phyloP scores from a whole-genome alignment of 306 rosid genomes.

The Fagus crenata region DNA sequence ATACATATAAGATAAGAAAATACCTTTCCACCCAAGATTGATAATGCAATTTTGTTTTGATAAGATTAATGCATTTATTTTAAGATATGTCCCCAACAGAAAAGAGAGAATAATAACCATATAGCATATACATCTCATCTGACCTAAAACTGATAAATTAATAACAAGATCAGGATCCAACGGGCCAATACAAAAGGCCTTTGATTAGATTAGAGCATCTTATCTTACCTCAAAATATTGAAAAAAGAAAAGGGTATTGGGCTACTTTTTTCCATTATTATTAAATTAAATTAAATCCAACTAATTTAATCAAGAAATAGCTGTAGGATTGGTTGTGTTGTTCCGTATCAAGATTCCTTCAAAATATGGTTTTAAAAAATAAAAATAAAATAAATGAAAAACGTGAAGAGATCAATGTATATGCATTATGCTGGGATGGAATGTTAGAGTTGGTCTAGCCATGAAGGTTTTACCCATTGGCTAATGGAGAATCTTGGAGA shows the following conservation, averaged over 20 bases:
- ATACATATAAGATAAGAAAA: background rate
- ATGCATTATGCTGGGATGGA: too few relatives aligned
- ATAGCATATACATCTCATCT: background rate
- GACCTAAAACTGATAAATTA: background rate
- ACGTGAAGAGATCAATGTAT: background rate
- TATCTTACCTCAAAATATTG: background rate
- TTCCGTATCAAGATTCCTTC: slow-evolving; percentile 15
- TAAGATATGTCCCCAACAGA: background rate
- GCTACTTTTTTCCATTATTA: background rate
- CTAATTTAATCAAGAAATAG: slow-evolving; percentile 4
- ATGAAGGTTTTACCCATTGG: too few relatives aligned
- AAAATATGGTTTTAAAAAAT: background rate
- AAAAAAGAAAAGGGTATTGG: background rate
- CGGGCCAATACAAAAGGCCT: background rate
- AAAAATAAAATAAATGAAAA: background rate
- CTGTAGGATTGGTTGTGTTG: slow-evolving; percentile 16
- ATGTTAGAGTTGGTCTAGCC: too few relatives aligned
- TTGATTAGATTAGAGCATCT: background rate
- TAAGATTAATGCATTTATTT: background rate
- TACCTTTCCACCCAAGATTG: background rate
- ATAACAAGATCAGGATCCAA: background rate
- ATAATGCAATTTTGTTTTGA: background rate
- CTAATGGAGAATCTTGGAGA: too few relatives aligned
- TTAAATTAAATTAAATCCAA: background rate
- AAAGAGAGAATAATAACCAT: background rate